Evolutionary conservation across 352 stramenopile genomes (phyloP), one percentile per base, ranked within the genome.

Genomic region (Phytophthora megakarya): DNA sequence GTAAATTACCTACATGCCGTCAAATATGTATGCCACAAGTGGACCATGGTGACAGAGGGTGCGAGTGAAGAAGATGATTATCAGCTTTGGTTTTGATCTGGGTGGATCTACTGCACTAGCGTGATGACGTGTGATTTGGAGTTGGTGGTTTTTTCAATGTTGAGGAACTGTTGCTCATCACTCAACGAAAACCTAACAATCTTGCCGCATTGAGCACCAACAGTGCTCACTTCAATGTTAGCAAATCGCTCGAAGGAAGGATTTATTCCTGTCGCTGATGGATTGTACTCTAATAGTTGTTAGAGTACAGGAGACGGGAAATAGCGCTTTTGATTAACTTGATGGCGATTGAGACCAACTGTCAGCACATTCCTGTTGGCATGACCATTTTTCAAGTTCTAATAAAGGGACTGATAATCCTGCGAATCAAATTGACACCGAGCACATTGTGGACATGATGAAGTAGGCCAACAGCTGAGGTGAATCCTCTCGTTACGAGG

Each of bases 401-500:
- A 72, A 45, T 76, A 68, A 3, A 92, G 46, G 5, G 84, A 84
- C 51, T 80, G 51, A 48, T 59, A 75, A 45, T 56, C 81, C 58
- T 56, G 63, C 70, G 68, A 44, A 43, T 76, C 52, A 61, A 93
- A 62, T 16, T 71, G 54, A 96, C 77, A n/a, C 81, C 82, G 39
- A 97, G 75, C 51, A 89, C 80, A 54, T 89, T 88, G 43, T 88
- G 86, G 11, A 97, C 23, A 83, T 89, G 72, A 98, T 98, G 60
- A n/a, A 96, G 85, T 43, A 98, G 75, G 15, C 89, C 86, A 6
- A 84, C 88, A 35, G 75, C 90, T 10, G 82, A 93, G 39, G 93
- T 49, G 70, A 98, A 98, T 42, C 90, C 90, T 2, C 84, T 88
- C 63, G 97, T 83, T 51, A 98, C 90, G 2, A 90, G 86, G 50